These are phyloP conservation scores for Syzygium jambos DNA, from an alignment of 345 rosid species.

Conservation along the genomic window DNA sequence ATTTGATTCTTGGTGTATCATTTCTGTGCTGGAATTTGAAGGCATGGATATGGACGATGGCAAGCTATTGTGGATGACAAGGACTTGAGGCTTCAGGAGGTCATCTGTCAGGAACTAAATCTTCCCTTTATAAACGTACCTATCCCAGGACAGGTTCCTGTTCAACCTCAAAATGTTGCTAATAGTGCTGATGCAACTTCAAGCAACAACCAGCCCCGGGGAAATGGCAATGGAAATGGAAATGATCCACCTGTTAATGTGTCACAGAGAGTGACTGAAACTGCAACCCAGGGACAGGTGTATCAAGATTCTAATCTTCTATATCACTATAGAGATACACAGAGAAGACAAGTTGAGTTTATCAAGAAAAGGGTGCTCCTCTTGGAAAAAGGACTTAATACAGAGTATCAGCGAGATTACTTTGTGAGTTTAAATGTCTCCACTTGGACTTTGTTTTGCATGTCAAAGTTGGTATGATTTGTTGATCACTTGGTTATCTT, in stretches of 20 bases:
- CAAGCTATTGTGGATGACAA: conserved; percentile 97
- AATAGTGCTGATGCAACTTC: conserved; percentile 36
- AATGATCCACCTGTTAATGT: conserved; percentile 36
- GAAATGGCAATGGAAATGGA: conserved; percentile 34
- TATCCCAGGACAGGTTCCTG: conserved; percentile 50
- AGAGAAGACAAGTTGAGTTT: conserved; percentile 87
- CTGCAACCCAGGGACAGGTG: conserved; percentile 27
- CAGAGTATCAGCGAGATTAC: conserved; percentile 57
- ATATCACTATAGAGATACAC: conserved; percentile 82
- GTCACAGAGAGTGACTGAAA: conserved; percentile 39
- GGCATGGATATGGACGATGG: conserved; percentile 99
- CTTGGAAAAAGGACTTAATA: conserved; percentile 72
- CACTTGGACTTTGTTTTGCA: neutral
- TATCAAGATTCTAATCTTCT: conserved; percentile 44
- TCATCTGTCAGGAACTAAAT: conserved; percentile 84
- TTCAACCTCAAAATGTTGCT: conserved; percentile 61
- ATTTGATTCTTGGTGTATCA: neutral
- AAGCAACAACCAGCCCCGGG: conserved; percentile 36
- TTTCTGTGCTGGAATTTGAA: conserved; percentile 12
- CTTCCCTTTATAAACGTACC: conserved; percentile 70
- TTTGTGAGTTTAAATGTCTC: conserved; percentile 39
- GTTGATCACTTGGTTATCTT: too few relatives aligned
- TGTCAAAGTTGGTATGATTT: too few relatives aligned
- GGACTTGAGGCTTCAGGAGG: conserved; percentile 76
- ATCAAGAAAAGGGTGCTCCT: conserved; percentile 93